These are phyloP conservation scores for Scedosporium boydii DNA, from an alignment of 2,329 filamentous ascomycete genomes.

Conservation along the genomic window DNA sequence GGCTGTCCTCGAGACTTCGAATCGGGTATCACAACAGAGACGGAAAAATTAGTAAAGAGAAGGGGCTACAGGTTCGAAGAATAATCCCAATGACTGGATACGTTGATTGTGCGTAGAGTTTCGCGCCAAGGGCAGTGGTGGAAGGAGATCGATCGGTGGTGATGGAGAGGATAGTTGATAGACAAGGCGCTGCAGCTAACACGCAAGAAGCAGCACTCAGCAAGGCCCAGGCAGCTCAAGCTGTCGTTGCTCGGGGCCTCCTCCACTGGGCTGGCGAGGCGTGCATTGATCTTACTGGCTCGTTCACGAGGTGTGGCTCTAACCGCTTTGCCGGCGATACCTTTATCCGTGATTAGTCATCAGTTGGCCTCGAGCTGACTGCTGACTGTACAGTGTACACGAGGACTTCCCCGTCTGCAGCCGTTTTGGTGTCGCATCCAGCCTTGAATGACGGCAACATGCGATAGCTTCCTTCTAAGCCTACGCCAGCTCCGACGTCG, in stretches of 20 bases:
- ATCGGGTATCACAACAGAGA: background rate
- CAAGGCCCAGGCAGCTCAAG: constrained; percentile 6
- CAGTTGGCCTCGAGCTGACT: too few species aligned
- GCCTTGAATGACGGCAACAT: constrained; percentile 3
- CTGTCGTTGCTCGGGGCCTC: constrained; percentile 6
- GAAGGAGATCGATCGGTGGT: background rate
- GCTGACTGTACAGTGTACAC: background rate
- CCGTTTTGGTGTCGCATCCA: background rate
- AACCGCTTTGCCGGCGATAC: background rate
- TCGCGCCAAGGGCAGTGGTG: background rate
- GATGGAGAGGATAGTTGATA: background rate
- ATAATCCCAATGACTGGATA: background rate
- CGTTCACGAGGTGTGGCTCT: background rate
- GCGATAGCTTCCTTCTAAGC: constrained; percentile 1
- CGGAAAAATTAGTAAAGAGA: background rate
- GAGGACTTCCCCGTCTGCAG: too few species aligned
- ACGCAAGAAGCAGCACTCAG: constrained; percentile 4
- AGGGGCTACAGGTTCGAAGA: background rate
- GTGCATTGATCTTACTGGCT: constrained; percentile 2
- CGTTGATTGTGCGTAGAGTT: background rate
- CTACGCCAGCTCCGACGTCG: constrained; percentile 2
- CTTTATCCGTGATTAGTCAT: background rate
- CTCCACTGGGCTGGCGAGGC: background rate
- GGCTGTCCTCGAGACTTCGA: background rate
- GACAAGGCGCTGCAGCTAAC: constrained; percentile 3